Base-by-base conservation (phyloP, 805 yeast species). In the Yamadazyma ubonensis region DNA sequence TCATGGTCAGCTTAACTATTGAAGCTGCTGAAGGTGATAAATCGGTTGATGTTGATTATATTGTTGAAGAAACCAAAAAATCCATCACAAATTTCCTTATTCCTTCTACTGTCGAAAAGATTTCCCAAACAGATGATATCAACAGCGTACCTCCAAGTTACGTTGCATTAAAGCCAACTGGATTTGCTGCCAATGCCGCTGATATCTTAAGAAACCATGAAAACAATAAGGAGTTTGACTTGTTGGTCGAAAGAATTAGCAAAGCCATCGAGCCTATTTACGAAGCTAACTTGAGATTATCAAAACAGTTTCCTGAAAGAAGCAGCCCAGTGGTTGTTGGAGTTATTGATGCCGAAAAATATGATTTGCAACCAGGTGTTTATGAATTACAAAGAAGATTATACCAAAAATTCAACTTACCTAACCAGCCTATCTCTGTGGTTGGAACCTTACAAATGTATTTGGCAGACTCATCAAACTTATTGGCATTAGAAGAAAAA, bases 391-490 rank as follows among this genome's bases (percentile, higher is more conserved):
- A 90, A 70, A 78, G 96, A 60, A 76, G 81, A 50, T 71, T 90
- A 59, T 87, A 84, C 71, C 55, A 75, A 48, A 78, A 75, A 54
- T 90, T 79, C 67, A 90, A 90, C 68, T 78, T 76, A 28, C 52
- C 65, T 26, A 66, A 76, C 43, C 59, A 67, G 29, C 80, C 82
- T 4, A 73, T 80, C 16, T 77, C 84, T 21, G 86, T 87, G 18
- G 86, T 86, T 35, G 97, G 98, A 20, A 90, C 98, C 6, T 76
- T 91, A 62, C 98, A 90, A 68, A 81, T 91, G 87, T 90, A 90
- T 62, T 72, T 91, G 54, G 78, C 81, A 36, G 86, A 83, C 47
- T 80, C 95, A 0, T 59, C 80, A 2, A 71, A 71, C 15, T 73
- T 85, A 50, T 67, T 91, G 47, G 61, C 75, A 22, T 48, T 65